Conservation (phyloP, 2,329 filamentous ascomycete species). For the Ceratocystis alfenasii region DNA sequence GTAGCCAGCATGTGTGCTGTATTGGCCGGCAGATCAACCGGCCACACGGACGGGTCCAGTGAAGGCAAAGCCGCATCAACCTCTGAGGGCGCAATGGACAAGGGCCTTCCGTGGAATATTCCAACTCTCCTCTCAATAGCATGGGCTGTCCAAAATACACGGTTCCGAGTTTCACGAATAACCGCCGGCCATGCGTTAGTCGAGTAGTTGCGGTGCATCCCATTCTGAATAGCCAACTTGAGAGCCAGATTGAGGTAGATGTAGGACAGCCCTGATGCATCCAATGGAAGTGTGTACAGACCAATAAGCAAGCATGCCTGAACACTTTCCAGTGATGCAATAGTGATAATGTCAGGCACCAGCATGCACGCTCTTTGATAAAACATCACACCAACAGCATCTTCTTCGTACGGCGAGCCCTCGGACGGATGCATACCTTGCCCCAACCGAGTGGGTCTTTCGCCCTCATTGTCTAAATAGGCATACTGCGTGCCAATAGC, state of each 20-base stretch:
- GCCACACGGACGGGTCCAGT: constrained; percentile 35
- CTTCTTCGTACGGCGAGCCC: constrained; percentile 33
- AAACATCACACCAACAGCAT: constrained; percentile 43
- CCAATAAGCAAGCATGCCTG: constrained; percentile 46
- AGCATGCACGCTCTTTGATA: constrained; percentile 45
- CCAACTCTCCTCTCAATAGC: constrained; percentile 45
- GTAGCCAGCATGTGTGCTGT: constrained; percentile 38
- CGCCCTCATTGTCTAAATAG: constrained; percentile 31
- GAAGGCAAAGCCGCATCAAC: constrained; percentile 43
- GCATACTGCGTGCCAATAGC: constrained; percentile 42
- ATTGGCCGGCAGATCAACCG: constrained; percentile 32
- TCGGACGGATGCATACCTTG: constrained; percentile 24
- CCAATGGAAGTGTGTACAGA: constrained; percentile 43
- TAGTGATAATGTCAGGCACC: constrained; percentile 45
- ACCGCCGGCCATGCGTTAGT: constrained; percentile 37
- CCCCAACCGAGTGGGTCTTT: constrained; percentile 23
- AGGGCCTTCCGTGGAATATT: constrained; percentile 44
- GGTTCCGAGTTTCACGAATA: constrained; percentile 41
- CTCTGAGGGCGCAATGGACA: constrained; percentile 41
- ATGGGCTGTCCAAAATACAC: constrained; percentile 47
- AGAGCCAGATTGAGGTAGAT: constrained; percentile 45
- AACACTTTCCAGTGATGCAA: constrained; percentile 44
- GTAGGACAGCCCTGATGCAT: constrained; percentile 45
- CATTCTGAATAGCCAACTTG: constrained; percentile 48
- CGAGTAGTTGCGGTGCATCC: constrained; percentile 44